Base-by-base conservation (phyloP, 345 rosid genomes). In the Brassica carinata region DNA sequence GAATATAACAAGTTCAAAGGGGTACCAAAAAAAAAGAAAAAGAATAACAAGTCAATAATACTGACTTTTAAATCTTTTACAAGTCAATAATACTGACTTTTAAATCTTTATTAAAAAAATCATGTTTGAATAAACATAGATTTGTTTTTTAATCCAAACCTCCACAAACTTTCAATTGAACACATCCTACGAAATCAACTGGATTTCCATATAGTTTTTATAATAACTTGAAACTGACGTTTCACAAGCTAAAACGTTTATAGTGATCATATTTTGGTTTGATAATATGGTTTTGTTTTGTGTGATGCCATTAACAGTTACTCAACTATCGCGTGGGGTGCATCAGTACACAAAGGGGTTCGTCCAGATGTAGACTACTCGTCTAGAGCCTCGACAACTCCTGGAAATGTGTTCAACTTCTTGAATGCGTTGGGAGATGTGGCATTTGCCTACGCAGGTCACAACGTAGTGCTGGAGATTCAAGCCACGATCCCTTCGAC, bases 401-500 rank as follows among this genome's bases (percentile, higher is more conserved):
- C 79, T 0, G 89, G 89, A 31, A 61, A 34, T 2, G 30, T 88
- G 7, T 93, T 91, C 57, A 68, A 85, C 79, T 93, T 93, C 88
- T 77, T 95, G 29, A 87, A 85, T 10, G 97, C 83, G 4, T 18
- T 95, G 79, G 99, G 96, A 2, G 94, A 89, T 4, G 85, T 95
- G 59, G 93, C 94, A 13, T 95, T 95, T 71, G 94, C 98, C 0
- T 95, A 88, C 51, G 99, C 99, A 0, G 97, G 96, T n/a, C 98
- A 95, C 79, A 91, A 87, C 63, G 97, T 95, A 27, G 97, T 87
- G 27, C 61, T 93, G 77, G 99, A 95, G 86, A 93, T 95, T 77
- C 98, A 95, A 48, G 98, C 98, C 11, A 95, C 99, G 4, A 90
- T 95, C 7, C 97, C 97, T 76, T 95, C 99, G 0, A 87, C 96